Base-by-base conservation (phyloP, 1,284 basidiomycete genomes). In the Leccinum holopus region DNA sequence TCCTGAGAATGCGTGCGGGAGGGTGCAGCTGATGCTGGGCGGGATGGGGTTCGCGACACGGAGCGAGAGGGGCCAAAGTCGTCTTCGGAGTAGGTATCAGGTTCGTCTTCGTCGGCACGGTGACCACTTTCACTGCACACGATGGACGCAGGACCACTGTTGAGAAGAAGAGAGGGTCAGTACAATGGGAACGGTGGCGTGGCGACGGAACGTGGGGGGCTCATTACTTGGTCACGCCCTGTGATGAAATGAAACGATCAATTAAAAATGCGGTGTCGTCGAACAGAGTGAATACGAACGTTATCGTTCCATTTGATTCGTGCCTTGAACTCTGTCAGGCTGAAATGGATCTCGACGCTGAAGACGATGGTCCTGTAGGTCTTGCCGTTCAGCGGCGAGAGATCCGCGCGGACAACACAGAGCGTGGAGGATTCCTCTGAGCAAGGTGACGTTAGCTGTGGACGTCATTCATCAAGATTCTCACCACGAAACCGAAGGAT, bases 261-360 rank as follows among this genome's bases (percentile, higher is more conserved):
- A 57, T 30, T 9, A 39, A 56, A 21, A n/a, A 25, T 7, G n/a
- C 25, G 30, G 35, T 16, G 41, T 64, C 58, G 65, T 49, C 33
- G 33, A 30, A 57, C 9, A 30, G 3, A 55, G 11, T 18, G 63
- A 60, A 55, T 8, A 65, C 85, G 65, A 69, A 90, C 88, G 69
- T 88, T 85, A 69, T 91, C 89, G 53, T 85, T 80, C 90, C 89
- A 91, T 73, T 91, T 91, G 63, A 91, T 90, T 58, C 90, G 81
- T 1, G 90, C 87, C 71, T 80, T 87, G 77, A 91, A 91, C 74
- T 92, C 90, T 0, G 89, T 91, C 65, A 91, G 71, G 47, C 89
- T 89, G 65, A 92, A 91, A 70, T 91, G 88, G 61, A 92, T 91
- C 71, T 91, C 90, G 37, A 91, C 86, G 39, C 87, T 88, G 73